These are phyloP conservation scores for Pilatotrama ljubarskyi DNA, from an alignment of 768 basidiomycete species.

Conservation along the genomic window DNA sequence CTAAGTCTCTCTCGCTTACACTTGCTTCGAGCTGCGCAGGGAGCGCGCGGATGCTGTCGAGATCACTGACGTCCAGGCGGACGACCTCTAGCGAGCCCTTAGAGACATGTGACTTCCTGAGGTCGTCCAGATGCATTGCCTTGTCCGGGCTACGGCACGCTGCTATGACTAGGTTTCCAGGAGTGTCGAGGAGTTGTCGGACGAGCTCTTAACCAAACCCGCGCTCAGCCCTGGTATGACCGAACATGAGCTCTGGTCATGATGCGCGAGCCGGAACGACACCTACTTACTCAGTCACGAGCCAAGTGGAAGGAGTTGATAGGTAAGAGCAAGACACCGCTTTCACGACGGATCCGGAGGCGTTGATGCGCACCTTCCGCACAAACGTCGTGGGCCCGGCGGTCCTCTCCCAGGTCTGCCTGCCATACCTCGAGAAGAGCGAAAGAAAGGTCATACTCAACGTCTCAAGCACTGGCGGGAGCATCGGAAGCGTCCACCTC, in stretches of 20 bases:
- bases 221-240: no score
- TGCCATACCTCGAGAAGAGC: slow-evolving; percentile 35
- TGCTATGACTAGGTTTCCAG: slow-evolving; percentile 31
- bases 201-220: slow-evolving; percentile 33
- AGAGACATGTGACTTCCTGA: slow-evolving; percentile 25
- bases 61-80: slow-evolving; percentile 32
- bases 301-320: no score
- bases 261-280: no score
- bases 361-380: slow-evolving; percentile 28
- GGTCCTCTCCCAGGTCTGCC: slow-evolving; percentile 34
- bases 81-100: slow-evolving; percentile 36
- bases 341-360: slow-evolving; percentile 26
- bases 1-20: slow-evolving; percentile 33
- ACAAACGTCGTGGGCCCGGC: slow-evolving; percentile 37
- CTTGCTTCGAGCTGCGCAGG: slow-evolving; percentile 25
- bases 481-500: background rate
- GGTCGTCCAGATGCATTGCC: slow-evolving; percentile 24
- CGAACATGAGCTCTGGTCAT: no score
- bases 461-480: slow-evolving; percentile 22
- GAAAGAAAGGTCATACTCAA: slow-evolving; percentile 36
- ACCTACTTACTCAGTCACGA: no score
- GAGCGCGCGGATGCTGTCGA: slow-evolving; percentile 29
- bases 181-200: slow-evolving; percentile 24
- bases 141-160: slow-evolving; percentile 30
- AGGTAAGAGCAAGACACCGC: no score